Evolutionary conservation across 1,284 basidiomycete genomes (phyloP), one percentile per base, ranked within the genome.

Genomic region (Tylopilus sp.): DNA sequence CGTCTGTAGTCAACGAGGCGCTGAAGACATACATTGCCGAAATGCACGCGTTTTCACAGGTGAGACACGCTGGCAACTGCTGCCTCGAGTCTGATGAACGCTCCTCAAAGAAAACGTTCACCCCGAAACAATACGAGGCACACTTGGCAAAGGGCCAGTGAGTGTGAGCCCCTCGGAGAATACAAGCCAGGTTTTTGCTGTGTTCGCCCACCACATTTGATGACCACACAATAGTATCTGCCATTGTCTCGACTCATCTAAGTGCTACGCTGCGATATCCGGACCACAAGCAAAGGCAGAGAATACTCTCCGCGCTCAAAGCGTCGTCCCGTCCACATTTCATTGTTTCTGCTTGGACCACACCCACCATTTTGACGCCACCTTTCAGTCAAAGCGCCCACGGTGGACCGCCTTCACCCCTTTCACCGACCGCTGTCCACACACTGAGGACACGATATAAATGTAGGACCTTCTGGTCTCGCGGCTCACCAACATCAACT

Each of bases 1-100:
- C 21, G 21, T 6, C 6, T 23, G 21, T 23, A 23, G 21, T 23
- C 21, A 3, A 23, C 21, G 21, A 23, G 28, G 58, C 82, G 12
- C 63, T 91, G 61, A 90, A 86, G 68, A 69, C 71, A 7, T 74
- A 89, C 58, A 89, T 91, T 49, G 72, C 84, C 0, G 77, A 84
- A 52, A 84, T 91, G 77, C 88, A 91, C 59, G 89, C 88, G 4
- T 91, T 91, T 66, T 89, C 88, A 9, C 88, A 91, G 81, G 89
- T 88, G 55, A 47, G 71, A 29, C 42, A 48, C 15, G 12, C 13
- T 2, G 5, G 2, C 23, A 13, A 0, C 6, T 16, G 1, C 28
- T n/a, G 12, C 34, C 30, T 28, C 46, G 40, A 26, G 6, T 23
- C 11, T 29, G 6, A 50, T 41, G 49, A 13, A 55, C 19, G 12